Evolutionary conservation across 2,329 filamentous ascomycete species (phyloP).

Genomic region (Periconia digitata): DNA sequence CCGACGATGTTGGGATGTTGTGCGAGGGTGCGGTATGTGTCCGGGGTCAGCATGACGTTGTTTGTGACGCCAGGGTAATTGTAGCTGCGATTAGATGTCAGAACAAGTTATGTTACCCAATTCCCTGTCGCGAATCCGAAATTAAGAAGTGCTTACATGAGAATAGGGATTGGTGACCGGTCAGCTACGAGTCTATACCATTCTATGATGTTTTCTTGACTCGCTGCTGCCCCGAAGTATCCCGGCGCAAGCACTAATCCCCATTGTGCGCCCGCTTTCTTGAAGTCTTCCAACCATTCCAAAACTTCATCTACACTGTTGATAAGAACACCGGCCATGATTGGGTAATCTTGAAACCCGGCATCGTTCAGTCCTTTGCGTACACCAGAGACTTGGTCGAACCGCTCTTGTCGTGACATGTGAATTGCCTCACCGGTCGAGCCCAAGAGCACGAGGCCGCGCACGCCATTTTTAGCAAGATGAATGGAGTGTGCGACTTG

Average conservation of each 20-base stretch:
- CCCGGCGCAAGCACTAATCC: conserved; percentile 65
- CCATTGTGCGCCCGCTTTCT: conserved; percentile 61
- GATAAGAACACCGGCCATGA: conserved; percentile 64
- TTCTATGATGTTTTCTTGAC: conserved; percentile 60
- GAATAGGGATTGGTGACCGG: conserved; percentile 59
- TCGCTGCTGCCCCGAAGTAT: conserved; percentile 63
- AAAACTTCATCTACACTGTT: conserved; percentile 65
- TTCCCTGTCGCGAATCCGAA: too few species aligned
- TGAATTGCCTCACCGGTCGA: conserved; percentile 67
- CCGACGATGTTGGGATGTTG: conserved; percentile 68
- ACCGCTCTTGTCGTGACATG: conserved; percentile 60
- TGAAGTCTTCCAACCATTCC: conserved; percentile 58
- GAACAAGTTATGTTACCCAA: background rate
- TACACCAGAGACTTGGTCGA: conserved; percentile 57
- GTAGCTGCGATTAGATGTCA: conserved; percentile 49
- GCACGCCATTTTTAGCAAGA: conserved; percentile 62
- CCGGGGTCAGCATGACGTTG: conserved; percentile 60
- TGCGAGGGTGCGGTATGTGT: conserved; percentile 61
- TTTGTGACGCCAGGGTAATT: conserved; percentile 70
- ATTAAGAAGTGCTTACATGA: conserved; percentile 64
- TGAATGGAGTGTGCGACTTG: conserved; percentile 62
- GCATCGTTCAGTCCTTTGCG: conserved; percentile 58
- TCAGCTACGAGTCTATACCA: conserved; percentile 67
- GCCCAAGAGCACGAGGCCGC: conserved; percentile 63
- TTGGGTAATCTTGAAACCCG: conserved; percentile 60